Evolutionary conservation across 352 stramenopile genomes (phyloP), one percentile per base, ranked within the genome.

Genomic region (Pseudoperonospora humuli): DNA sequence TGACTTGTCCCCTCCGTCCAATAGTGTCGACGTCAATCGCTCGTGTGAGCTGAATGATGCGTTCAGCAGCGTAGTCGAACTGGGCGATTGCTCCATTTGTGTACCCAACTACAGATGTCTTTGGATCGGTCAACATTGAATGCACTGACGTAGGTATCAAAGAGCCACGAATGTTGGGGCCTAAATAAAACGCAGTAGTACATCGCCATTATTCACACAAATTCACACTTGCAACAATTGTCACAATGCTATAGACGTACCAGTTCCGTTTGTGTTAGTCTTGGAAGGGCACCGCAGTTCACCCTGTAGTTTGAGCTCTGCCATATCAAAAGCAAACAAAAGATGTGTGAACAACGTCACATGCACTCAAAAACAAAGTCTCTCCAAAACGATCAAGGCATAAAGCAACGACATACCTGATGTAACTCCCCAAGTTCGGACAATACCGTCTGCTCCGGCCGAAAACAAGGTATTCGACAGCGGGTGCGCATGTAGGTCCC

Each of bases 391-490:
- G 0, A n/a, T 17, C 13, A 7, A 8, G 8, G 29, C 10, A 7
- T 20, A 27, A 27, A 5, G 23, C 14, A 21, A 23, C 31, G 23
- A 9, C 23, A 8, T 67, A 93, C 81, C 81, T 54, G 75, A 81
- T 7, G 75, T 64, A 28, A 92, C 55, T 6, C 69, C 75, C 82
- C 82, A 93, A 0, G 73, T 86, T 24, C 77, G 68, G 14, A 93
- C 79, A 34, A 86, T 67, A 15, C 75, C 82, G 32, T 93, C 82
- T 1, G 82, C 56, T 33, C 82, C 77, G 27, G 77, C 76, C 2
- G 78, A 91, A 31, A 93, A 93, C 14, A 93, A 56, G 11, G 85
- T 61, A 38, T 90, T 91, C 13, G 78, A 89, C 17, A 90, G 57
- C 21, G 82, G 77, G 26, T 93, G 82, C 8, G 82, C 75, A 36